phyloP scores from a whole-genome alignment of 2,329 filamentous ascomycete species.

The Pseudogymnoascus sp. region DNA sequence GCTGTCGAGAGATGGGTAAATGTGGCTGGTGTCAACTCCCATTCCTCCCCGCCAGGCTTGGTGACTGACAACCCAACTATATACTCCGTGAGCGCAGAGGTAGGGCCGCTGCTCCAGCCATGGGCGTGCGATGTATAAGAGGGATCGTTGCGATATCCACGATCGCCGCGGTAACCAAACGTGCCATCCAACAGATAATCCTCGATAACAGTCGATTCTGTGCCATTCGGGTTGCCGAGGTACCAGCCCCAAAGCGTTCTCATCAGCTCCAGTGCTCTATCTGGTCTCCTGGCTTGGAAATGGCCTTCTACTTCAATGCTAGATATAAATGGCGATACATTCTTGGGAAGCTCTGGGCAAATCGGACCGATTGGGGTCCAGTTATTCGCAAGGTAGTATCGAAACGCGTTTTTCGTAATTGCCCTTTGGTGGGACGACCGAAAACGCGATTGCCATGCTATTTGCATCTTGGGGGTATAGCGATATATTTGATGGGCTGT shows the following conservation, averaged over 20 bases:
- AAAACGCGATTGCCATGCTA: slow-evolving; percentile 40
- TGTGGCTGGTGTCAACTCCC: slow-evolving; percentile 33
- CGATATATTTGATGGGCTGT: slow-evolving; percentile 41
- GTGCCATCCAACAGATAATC: slow-evolving; percentile 50
- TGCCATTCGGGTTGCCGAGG: slow-evolving; percentile 49
- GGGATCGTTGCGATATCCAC: slow-evolving; percentile 45
- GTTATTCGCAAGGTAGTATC: slow-evolving; percentile 39
- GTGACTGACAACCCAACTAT: slow-evolving; percentile 38
- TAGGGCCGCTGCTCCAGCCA: slow-evolving; percentile 44
- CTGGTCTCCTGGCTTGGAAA: slow-evolving; percentile 39
- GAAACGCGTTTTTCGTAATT: slow-evolving; percentile 35
- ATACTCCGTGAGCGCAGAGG: slow-evolving; percentile 38
- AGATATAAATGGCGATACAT: slow-evolving; percentile 52
- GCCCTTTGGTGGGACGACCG: slow-evolving; percentile 14
- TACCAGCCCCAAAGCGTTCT: slow-evolving; percentile 56
- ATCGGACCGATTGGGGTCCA: slow-evolving; percentile 51
- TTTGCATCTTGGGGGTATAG: slow-evolving; percentile 57
- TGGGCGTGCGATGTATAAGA: slow-evolving; percentile 44
- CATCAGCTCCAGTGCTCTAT: slow-evolving; percentile 49
- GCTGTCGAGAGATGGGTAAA: slow-evolving; percentile 34
- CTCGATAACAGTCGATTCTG: slow-evolving; percentile 52
- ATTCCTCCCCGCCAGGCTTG: slow-evolving; percentile 31
- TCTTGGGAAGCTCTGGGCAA: slow-evolving; percentile 49
- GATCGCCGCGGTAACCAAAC: slow-evolving; percentile 48
- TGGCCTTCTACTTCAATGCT: slow-evolving; percentile 55